Conservation (phyloP, 2,329 filamentous ascomycete genomes). For the Torrubiellomyces zombiae region DNA sequence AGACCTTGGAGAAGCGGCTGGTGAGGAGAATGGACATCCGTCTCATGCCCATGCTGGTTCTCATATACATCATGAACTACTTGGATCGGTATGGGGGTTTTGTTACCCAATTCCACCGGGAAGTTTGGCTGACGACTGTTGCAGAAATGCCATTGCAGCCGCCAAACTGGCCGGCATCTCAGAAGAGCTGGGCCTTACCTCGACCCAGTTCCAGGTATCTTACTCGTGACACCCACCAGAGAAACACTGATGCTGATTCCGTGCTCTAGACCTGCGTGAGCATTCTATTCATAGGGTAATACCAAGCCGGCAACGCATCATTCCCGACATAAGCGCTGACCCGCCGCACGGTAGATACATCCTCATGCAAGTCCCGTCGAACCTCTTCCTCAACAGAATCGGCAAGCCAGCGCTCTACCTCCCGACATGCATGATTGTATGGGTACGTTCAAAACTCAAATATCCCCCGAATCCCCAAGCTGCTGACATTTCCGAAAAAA, state of each 20-base stretch:
- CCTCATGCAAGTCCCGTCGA: slow-evolving; percentile 34
- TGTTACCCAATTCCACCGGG: too few relatives aligned
- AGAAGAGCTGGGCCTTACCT: slow-evolving; percentile 34
- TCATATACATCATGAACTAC: slow-evolving; percentile 24
- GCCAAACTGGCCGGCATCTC: slow-evolving; percentile 13
- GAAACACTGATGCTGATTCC: slow-evolving; percentile 2
- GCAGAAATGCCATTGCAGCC: slow-evolving; percentile 21
- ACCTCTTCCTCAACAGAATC: slow-evolving; percentile 34
- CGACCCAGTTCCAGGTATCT: slow-evolving; percentile 7
- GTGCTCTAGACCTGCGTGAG: slow-evolving; percentile 24
- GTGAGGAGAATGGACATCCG: slow-evolving; percentile 14
- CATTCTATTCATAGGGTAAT: slow-evolving; percentile 32
- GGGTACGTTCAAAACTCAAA: too few relatives aligned
- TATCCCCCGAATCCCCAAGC: too few relatives aligned
- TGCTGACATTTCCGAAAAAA: too few relatives aligned
- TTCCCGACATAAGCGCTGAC: slow-evolving; percentile 1
- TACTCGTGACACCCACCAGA: not conserved
- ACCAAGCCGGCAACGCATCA: too few relatives aligned
- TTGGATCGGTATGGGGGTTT: slow-evolving; percentile 18
- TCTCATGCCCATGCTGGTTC: slow-evolving; percentile 12
- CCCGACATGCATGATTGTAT: slow-evolving; percentile 21
- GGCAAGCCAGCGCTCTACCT: slow-evolving; percentile 30
- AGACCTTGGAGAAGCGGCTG: slow-evolving; percentile 5
- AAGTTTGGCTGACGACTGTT: too few relatives aligned
- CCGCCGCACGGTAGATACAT: slow-evolving; percentile 19